These are phyloP conservation scores for Rhizophagus sp. DNA, from an alignment of 192 early-diverging fungal species.

Conservation along the genomic window DNA sequence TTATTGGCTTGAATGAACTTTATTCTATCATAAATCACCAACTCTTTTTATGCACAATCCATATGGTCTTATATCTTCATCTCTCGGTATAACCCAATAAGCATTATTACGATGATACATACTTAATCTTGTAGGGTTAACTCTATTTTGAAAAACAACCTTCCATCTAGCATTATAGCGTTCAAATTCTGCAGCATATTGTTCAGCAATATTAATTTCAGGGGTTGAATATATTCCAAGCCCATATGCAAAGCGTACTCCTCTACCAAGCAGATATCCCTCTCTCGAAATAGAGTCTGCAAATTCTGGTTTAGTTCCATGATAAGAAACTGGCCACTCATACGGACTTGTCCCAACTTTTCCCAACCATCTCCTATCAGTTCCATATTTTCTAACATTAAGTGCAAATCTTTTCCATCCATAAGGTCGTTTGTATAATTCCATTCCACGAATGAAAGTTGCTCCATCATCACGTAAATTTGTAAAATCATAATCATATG, in stretches of 20 bases:
- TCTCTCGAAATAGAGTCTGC: neutral
- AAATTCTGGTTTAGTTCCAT: neutral
- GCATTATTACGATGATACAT: too few relatives aligned
- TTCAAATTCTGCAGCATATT: neutral
- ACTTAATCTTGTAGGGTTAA: neutral
- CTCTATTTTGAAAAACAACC: neutral
- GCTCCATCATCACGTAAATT: too few relatives aligned
- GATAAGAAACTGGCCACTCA: neutral
- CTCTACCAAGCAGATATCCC: neutral
- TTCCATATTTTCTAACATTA: too few relatives aligned
- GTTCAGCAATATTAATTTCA: neutral
- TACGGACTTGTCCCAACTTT: neutral
- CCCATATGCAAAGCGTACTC: neutral
- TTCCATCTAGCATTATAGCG: neutral
- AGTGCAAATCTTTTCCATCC: too few relatives aligned
- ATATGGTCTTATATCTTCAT: neutral
- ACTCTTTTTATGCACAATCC: neutral
- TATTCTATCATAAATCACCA: too few relatives aligned
- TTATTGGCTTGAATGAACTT: too few relatives aligned
- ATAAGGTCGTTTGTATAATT: too few relatives aligned
- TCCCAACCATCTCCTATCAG: neutral
- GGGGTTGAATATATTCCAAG: neutral
- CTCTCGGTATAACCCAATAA: neutral
- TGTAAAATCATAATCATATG: too few relatives aligned
- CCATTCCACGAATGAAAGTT: too few relatives aligned